phyloP scores from a whole-genome alignment of 257 asterid genomes.

The Coffea canephora region DNA sequence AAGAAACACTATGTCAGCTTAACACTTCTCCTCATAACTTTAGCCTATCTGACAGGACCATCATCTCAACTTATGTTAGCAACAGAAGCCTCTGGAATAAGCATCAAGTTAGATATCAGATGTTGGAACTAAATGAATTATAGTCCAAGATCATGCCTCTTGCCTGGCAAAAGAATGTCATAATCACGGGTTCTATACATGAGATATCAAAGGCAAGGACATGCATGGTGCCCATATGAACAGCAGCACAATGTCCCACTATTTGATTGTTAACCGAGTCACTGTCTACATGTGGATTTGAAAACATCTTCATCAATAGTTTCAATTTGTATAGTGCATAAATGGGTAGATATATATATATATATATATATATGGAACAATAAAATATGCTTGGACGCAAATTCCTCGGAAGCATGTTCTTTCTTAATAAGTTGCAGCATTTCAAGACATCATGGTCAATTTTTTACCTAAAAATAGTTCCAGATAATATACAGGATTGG shows the following conservation, averaged over 20 bases:
- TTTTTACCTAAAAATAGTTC: background rate
- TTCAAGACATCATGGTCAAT: background rate
- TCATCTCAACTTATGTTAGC: background rate
- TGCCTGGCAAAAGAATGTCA: background rate
- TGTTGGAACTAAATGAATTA: background rate
- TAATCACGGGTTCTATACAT: background rate
- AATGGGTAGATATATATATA: background rate
- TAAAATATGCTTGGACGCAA: background rate
- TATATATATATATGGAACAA: background rate
- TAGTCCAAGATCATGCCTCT: background rate
- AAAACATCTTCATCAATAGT: background rate
- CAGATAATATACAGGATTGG: background rate
- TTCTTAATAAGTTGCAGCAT: background rate
- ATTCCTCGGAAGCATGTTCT: background rate
- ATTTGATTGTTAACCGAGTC: background rate
- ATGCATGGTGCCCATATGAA: background rate
- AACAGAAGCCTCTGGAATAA: background rate
- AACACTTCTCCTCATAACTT: background rate
- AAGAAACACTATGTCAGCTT: background rate
- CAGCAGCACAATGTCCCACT: background rate
- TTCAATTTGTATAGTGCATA: background rate
- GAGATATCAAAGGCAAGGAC: background rate
- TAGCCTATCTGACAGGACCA: background rate
- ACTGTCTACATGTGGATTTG: background rate
- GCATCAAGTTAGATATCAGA: background rate